Evolutionary conservation across 2,329 filamentous ascomycete genomes (phyloP), one percentile per base, ranked within the genome.

Genomic region (Madurella mycetomatis): DNA sequence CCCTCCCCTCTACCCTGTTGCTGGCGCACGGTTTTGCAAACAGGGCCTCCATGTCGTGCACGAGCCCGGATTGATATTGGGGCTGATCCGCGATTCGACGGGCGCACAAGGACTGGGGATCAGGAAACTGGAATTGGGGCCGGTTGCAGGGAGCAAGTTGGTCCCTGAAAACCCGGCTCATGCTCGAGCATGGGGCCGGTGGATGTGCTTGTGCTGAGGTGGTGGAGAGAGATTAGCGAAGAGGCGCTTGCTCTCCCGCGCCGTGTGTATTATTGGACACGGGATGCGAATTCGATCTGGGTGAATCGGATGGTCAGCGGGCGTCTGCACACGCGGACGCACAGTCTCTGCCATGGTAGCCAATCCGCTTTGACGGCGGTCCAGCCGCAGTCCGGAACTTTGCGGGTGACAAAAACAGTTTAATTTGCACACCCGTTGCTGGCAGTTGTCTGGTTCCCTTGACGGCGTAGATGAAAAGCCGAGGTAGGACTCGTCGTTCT

Each of bases 211-310:
- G 39, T 49, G 47, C 31, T 34, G 51, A 54, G 41, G 41, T 59
- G 60, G 60, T 52, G 54, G 18, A 51, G 34, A 56, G 48, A 64
- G 62, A 62, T 62, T 62, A 62, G 62, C 62, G 60, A 61, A 55
- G 47, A 50, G 57, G 55, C 53, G 53, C 54, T 57, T 59, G 51
- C 25, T 50, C 40, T 51, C 49, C 52, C 49, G 45, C 30, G 31
- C 15, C 45, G 30, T 15, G 40, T 45, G 55, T 58, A 58, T 58
- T 60, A 53, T 60, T 53, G 53, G 55, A 56, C 55, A 51, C 44
- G 57, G 51, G 48, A 53, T 50, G 32, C 12, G 37, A 46, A 39
- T 44, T 60, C 50, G 58, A 63, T 61, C 55, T 59, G 58, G 56
- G 47, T 59, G 56, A 59, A 59, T 57, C 53, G 55, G 57, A 55